phyloP scores from a whole-genome alignment of 495 filamentous ascomycete genomes.

The Penicillium steckii region DNA sequence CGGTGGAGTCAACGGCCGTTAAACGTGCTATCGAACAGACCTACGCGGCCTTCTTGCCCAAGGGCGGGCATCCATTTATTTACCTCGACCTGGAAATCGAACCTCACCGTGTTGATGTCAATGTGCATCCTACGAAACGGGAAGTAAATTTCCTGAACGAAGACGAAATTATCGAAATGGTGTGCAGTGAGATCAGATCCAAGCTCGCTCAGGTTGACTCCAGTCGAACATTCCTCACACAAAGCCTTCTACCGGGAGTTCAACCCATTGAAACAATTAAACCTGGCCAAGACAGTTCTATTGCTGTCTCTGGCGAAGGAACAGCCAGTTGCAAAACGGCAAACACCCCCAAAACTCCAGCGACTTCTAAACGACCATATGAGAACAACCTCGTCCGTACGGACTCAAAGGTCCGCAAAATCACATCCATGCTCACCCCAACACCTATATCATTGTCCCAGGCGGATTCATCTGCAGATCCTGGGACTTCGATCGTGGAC shows the following conservation, averaged over 20 bases:
- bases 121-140: conserved; percentile 95
- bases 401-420: conserved; percentile 87
- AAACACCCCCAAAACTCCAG: conserved; percentile 36
- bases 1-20: conserved; percentile 89
- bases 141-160: conserved; percentile 99
- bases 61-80: conserved; percentile 90
- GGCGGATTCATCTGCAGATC: conserved; percentile 11
- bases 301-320: conserved; percentile 9
- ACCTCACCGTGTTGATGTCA: conserved; percentile 91
- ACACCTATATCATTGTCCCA: conserved; percentile 23
- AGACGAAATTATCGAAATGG: conserved; percentile 89
- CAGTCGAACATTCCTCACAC: conserved; percentile 90
- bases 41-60: conserved; percentile 87
- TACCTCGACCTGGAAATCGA: conserved; percentile 95
- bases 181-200: conserved; percentile 77
- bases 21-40: conserved; percentile 90
- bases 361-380: conserved; percentile 60
- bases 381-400: conserved; percentile 91
- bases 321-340: conserved; percentile 8
- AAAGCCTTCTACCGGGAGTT: conserved; percentile 77
- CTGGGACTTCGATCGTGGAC: conserved; percentile 29
- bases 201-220: conserved; percentile 88
- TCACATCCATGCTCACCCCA: conserved; percentile 86
- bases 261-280: conserved; percentile 34
- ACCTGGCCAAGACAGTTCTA: conserved; percentile 5